A percentile compares a stretch with the other conserved stretches of the same genome.
Conservation (phyloP, 805 yeast species). For the Dipodascus geniculatus region DNA sequence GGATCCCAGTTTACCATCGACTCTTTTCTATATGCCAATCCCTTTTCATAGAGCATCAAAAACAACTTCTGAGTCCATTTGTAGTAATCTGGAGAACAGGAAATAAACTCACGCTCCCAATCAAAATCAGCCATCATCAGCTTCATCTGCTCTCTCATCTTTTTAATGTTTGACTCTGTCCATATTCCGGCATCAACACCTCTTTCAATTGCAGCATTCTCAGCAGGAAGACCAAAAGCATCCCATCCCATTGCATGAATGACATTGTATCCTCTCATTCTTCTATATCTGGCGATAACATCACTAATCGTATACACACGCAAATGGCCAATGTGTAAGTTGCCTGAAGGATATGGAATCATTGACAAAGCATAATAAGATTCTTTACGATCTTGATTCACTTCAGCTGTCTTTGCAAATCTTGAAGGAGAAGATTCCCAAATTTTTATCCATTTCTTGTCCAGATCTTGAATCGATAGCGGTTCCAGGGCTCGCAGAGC, state of each 20-base stretch:
- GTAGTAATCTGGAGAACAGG: constrained; percentile 81
- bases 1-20: constrained; percentile 99
- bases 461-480: constrained; percentile 12
- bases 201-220: constrained; percentile 90
- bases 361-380: constrained; percentile 59
- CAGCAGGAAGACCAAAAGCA: constrained; percentile 97
- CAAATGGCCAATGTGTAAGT: constrained; percentile 85
- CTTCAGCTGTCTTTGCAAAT: constrained; percentile 4
- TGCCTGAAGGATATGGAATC: constrained; percentile 97
- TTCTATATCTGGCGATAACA: constrained; percentile 62
- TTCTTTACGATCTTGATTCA: background rate
- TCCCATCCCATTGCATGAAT: constrained; percentile 99
- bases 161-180: constrained; percentile 71
- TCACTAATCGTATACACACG: constrained; percentile 90
- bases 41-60: constrained; percentile 55
- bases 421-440: constrained; percentile 17
- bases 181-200: constrained; percentile 67
- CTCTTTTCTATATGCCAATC: constrained; percentile 72
- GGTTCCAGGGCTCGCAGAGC: background rate
- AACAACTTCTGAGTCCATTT: constrained; percentile 88
- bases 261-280: constrained; percentile 66
- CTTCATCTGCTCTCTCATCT: constrained; percentile 76
- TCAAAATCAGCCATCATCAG: constrained; percentile 78
- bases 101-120: constrained; percentile 84
- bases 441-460: constrained; percentile 21